phyloP scores from a whole-genome alignment of 306 rosid species.

The Cucumis cinereus region DNA sequence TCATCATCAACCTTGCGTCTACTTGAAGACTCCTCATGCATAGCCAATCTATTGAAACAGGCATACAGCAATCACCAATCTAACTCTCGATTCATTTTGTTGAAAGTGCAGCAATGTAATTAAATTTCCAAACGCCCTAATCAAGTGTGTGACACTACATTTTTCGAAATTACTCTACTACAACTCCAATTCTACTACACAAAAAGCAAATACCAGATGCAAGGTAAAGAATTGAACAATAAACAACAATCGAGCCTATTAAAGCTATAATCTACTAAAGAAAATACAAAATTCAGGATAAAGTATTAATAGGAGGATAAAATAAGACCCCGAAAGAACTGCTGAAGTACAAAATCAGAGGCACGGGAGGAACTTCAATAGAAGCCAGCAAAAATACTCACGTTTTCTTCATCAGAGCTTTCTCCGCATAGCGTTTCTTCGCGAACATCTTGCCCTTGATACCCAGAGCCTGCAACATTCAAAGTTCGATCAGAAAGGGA shows the following conservation, averaged over 20 bases:
- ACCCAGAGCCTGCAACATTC: slow-evolving; percentile 49
- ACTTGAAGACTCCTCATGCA: slow-evolving; percentile 77
- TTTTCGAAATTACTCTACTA: not conserved
- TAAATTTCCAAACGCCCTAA: not conserved
- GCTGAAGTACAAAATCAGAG: not conserved
- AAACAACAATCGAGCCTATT: not conserved
- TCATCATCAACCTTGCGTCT: slow-evolving; percentile 80
- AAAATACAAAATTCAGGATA: not conserved
- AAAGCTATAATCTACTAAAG: not conserved
- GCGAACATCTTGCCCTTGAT: slow-evolving; percentile 74
- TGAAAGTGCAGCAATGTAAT: not conserved
- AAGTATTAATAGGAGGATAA: not conserved
- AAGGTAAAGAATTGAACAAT: not conserved
- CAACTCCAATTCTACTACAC: not conserved
- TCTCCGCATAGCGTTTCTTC: slow-evolving; percentile 76
- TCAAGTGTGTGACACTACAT: not conserved
- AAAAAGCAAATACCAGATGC: not conserved
- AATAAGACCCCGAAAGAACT: not conserved
- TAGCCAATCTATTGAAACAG: slow-evolving; percentile 41
- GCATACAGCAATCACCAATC: not conserved
- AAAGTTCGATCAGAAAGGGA: not conserved
- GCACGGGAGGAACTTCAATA: not conserved
- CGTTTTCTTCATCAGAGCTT: slow-evolving; percentile 86
- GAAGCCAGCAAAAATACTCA: slow-evolving; percentile 19
- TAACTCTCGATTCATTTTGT: not conserved